Percentiles rank a stretch among this genome's conserved stretches.
Conservation (phyloP, 2,329 filamentous ascomycete species). For the Colletotrichum tropicale region DNA sequence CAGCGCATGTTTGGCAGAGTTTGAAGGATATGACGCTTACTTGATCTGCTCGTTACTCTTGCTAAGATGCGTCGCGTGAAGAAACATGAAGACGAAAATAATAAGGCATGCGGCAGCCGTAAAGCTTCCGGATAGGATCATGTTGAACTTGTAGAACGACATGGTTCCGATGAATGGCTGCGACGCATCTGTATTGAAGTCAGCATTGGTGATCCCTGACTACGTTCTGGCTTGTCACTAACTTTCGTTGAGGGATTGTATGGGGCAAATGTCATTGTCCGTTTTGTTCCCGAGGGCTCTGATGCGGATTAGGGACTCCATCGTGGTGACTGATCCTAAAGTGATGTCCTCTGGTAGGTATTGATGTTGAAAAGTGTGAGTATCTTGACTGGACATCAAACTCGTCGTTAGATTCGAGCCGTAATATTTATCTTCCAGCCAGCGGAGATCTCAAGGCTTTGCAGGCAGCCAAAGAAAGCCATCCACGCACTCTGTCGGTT, state of each 20-base stretch:
- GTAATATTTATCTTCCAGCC: neutral
- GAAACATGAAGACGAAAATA: constrained; percentile 33
- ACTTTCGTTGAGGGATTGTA: constrained; percentile 3
- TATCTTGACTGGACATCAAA: neutral
- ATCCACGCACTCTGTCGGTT: neutral
- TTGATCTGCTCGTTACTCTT: constrained; percentile 45
- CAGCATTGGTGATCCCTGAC: neutral
- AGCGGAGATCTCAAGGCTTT: neutral
- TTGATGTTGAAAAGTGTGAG: neutral
- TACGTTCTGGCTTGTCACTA: neutral
- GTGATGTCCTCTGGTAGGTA: neutral
- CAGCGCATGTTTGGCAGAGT: neutral
- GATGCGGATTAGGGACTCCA: neutral
- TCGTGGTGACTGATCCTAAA: neutral
- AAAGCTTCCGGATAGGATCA: constrained; percentile 38
- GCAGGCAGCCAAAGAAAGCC: neutral
- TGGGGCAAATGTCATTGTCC: neutral
- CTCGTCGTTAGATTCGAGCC: neutral
- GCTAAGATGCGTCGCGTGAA: constrained; percentile 42
- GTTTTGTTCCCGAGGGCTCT: neutral
- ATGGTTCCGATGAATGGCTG: neutral
- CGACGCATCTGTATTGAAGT: neutral
- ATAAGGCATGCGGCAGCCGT: constrained; percentile 32
- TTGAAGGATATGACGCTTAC: constrained; percentile 21
- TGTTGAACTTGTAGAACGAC: constrained; percentile 31